These are phyloP conservation scores for Grigorovia transvaalensis DNA, from an alignment of 805 yeast species.

Conservation along the genomic window DNA sequence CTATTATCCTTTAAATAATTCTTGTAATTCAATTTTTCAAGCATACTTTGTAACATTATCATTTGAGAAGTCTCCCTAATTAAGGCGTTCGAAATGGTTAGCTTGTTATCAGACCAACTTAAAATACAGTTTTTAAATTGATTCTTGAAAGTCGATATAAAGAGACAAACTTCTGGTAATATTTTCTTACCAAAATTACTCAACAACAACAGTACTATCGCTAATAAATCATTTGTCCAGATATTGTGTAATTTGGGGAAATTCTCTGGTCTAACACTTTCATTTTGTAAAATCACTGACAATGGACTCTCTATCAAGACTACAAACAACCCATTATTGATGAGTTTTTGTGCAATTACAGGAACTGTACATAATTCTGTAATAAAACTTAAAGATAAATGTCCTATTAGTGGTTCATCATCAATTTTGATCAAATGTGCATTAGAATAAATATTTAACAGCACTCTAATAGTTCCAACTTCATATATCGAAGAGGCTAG, in stretches of 20 bases:
- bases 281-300: constrained; percentile 55
- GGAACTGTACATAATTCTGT: constrained; percentile 56
- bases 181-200: constrained; percentile 54
- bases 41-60: constrained; percentile 48
- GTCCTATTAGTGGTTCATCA: constrained; percentile 62
- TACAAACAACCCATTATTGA: constrained; percentile 53
- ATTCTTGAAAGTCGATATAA: constrained; percentile 49
- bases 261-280: constrained; percentile 43
- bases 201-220: constrained; percentile 51
- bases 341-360: constrained; percentile 54
- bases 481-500: constrained; percentile 45
- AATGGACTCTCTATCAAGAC: constrained; percentile 66
- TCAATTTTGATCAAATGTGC: constrained; percentile 52
- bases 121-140: constrained; percentile 56
- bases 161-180: constrained; percentile 54
- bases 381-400: constrained; percentile 55
- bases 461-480: constrained; percentile 50
- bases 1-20: constrained; percentile 31
- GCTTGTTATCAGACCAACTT: constrained; percentile 48
- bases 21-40: constrained; percentile 43
- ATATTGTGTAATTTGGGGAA: constrained; percentile 54
- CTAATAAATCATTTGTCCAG: constrained; percentile 81
- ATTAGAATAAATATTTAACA: constrained; percentile 56
- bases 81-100: constrained; percentile 38
- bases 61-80: constrained; percentile 63